Conservation (phyloP, 2,329 filamentous ascomycete species). For the Penicillium concentricum region DNA sequence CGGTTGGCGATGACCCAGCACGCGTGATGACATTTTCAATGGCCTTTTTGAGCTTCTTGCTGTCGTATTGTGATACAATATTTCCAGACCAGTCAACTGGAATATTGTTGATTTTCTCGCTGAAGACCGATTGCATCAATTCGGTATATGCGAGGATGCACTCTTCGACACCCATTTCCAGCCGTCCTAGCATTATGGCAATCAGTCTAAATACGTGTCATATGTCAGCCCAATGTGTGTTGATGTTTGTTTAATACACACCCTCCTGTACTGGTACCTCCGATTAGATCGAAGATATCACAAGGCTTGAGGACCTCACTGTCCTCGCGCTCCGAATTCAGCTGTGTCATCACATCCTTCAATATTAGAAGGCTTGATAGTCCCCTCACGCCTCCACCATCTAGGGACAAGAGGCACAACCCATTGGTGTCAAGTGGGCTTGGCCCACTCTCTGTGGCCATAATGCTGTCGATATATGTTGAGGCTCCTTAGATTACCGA, state of each 20-base stretch:
- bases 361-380: slow-evolving; percentile 41
- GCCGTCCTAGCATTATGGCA: slow-evolving; percentile 39
- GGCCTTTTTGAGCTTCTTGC: slow-evolving; percentile 1
- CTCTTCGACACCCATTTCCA: slow-evolving; percentile 36
- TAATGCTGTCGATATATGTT: not conserved
- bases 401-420: slow-evolving; percentile 25
- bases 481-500: not conserved
- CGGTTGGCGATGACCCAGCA: slow-evolving; percentile 1
- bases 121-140: slow-evolving; percentile 28
- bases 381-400: slow-evolving; percentile 44
- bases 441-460: not conserved
- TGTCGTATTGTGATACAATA: slow-evolving; percentile 14
- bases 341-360: slow-evolving; percentile 33
- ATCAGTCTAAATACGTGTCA: slow-evolving; percentile 28
- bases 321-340: slow-evolving; percentile 25
- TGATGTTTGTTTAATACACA: slow-evolving; percentile 13
- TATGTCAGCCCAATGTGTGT: not conserved
- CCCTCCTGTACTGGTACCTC: slow-evolving; percentile 26
- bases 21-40: slow-evolving; percentile 15
- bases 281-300: slow-evolving; percentile 24
- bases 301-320: slow-evolving; percentile 16
- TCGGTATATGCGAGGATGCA: slow-evolving; percentile 32
- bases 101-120: slow-evolving; percentile 13
- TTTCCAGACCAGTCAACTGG: slow-evolving; percentile 13
- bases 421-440: slow-evolving; percentile 10